Evolutionary conservation across 164 flowering plant species (phyloP).

Genomic region (Aristolochia contorta): DNA sequence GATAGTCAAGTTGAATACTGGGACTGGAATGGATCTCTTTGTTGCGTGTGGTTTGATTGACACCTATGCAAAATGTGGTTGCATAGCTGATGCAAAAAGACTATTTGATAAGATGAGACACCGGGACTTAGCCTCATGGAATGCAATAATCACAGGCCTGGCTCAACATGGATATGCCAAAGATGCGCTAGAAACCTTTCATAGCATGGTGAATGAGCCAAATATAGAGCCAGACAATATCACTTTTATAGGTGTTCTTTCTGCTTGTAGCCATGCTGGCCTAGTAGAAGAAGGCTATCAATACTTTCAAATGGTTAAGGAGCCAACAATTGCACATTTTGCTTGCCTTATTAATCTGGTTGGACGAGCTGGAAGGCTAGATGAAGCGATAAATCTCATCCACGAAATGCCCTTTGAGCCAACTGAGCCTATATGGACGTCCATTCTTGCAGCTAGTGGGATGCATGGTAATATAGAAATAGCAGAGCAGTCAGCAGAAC

Average conservation of each 20-base stretch:
- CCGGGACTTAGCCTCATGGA: conserved; percentile 20
- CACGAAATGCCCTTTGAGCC: conserved; percentile 19
- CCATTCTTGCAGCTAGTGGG: conserved; percentile 18
- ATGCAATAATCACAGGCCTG: conserved; percentile 22
- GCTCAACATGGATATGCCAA: conserved; percentile 18
- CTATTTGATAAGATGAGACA: conserved; percentile 16
- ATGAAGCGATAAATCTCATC: conserved; percentile 17
- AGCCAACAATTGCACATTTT: conserved; percentile 23
- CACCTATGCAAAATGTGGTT: conserved; percentile 22
- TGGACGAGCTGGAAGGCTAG: conserved; percentile 17
- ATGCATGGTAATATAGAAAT: conserved; percentile 13
- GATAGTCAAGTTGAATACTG: conserved; percentile 13
- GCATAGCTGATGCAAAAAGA: conserved; percentile 14
- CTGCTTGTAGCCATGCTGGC: conserved; percentile 23
- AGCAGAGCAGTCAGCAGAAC: conserved; percentile 19
- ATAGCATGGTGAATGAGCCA: conserved; percentile 9
- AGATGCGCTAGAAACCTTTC: conserved; percentile 13
- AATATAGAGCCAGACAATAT: conserved; percentile 18
- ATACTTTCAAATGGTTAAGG: conserved; percentile 14
- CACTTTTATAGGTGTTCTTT: conserved; percentile 21
- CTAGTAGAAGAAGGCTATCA: conserved; percentile 18
- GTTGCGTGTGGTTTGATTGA: conserved; percentile 16
- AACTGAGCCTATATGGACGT: conserved; percentile 21
- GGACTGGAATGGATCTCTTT: conserved; percentile 8
- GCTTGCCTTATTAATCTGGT: conserved; percentile 21